Base-by-base conservation (phyloP, 2,329 filamentous ascomycete genomes). In the Fusarium napiforme region DNA sequence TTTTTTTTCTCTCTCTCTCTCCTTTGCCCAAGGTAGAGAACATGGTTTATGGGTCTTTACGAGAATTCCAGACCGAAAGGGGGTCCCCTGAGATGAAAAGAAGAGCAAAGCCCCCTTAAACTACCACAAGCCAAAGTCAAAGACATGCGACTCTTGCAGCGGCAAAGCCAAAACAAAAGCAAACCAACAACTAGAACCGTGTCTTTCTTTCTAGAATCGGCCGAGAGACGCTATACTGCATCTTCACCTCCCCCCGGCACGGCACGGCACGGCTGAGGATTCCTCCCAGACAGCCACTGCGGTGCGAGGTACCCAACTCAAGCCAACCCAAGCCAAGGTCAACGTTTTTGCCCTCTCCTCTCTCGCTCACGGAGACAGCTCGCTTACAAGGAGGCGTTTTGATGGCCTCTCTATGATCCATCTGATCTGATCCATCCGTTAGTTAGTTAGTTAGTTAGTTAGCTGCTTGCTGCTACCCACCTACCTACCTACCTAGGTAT, bases 61-160 rank as follows among this genome's bases (percentile, higher is more conserved):
- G 21, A 57, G 28, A 37, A 69, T 69, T 69, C 64, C 39, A 46
- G 39, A 36, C 52, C 32, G 34, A 64, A 47, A 32, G 23, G 34
- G 46, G 39, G 19, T n/a, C 18, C 40, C 19, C 50, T 37, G 12
- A 28, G 26, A 21, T 21, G 45, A 28, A 28, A 28, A 52, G 23
- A 30, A 40, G 46, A 34, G n/a, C 26, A 39, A 55, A 36, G 23
- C 23, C 40, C 34, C 45, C 36, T 43, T 46, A 28, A 67, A 18
- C 50, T 40, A 53, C 60, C 69, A 69, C 53, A 72, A 60, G 64
- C 61, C 59, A 64, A 72, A 60, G 64, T 66, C 59, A 64, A 55
- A 69, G 66, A 69, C 64, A 66, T 46, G 39, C 45, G 52, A 42
- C 52, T 30, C 39, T 57, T 34, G 23, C 34, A 40, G 52, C 43